These are phyloP conservation scores for Radiomyces spectabilis DNA, from an alignment of 192 early-diverging fungal genomes.

Conservation along the genomic window DNA sequence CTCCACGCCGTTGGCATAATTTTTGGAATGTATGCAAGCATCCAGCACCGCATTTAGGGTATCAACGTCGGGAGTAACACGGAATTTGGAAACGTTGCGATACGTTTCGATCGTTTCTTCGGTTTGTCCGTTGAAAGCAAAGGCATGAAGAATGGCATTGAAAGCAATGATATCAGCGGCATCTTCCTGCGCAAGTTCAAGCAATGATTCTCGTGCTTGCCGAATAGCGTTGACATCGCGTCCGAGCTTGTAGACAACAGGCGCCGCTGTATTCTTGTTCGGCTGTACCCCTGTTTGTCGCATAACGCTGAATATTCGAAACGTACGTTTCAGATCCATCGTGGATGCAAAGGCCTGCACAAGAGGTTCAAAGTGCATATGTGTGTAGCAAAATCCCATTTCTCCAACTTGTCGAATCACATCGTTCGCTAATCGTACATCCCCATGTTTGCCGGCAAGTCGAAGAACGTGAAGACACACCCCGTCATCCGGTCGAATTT, in stretches of 20 bases:
- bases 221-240: constrained; percentile 17
- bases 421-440: constrained; percentile 27
- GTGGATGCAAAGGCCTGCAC: constrained; percentile 45
- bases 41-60: constrained; percentile 50
- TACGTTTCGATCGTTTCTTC: constrained; percentile 33
- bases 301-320: constrained; percentile 49
- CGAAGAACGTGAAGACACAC: constrained; percentile 31
- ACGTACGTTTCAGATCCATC: constrained; percentile 43
- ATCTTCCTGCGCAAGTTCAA: constrained; percentile 32
- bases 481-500: constrained; percentile 39
- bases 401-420: constrained; percentile 31
- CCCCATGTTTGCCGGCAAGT: constrained; percentile 27
- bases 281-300: constrained; percentile 36
- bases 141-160: constrained; percentile 48
- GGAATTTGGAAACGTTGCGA: constrained; percentile 17
- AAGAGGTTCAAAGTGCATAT: constrained; percentile 50
- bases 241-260: constrained; percentile 27
- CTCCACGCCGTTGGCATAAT: constrained; percentile 36
- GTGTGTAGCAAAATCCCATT: constrained; percentile 29
- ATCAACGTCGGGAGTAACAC: constrained; percentile 28
- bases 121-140: constrained; percentile 26
- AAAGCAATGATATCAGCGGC: constrained; percentile 45
- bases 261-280: constrained; percentile 27
- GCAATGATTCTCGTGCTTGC: constrained; percentile 29
- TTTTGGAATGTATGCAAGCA: constrained; percentile 34